phyloP scores from a whole-genome alignment of 805 yeast genomes.

The Zygosaccharomyces rouxii region DNA sequence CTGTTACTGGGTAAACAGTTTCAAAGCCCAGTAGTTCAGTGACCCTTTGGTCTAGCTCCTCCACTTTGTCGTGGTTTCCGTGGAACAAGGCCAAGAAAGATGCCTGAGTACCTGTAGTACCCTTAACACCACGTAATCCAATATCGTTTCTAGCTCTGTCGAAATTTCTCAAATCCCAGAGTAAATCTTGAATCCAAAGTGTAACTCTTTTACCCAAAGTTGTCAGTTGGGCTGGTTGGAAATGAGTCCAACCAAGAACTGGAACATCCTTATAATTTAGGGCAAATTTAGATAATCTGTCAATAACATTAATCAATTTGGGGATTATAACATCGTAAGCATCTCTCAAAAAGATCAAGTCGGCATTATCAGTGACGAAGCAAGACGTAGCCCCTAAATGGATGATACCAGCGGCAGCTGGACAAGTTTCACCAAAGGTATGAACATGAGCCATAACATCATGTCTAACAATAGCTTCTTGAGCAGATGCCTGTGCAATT shows the following conservation, averaged over 20 bases:
- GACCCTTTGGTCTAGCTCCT: conserved; percentile 83
- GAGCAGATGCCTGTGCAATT: conserved; percentile 79
- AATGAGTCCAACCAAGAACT: conserved; percentile 98
- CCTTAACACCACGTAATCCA: conserved; percentile 97
- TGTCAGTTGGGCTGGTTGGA: conserved; percentile 98
- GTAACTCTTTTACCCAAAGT: conserved; percentile 98
- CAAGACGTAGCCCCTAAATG: conserved; percentile 98
- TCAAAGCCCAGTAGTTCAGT: conserved; percentile 91
- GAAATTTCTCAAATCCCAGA: conserved; percentile 97
- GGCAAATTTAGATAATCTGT: conserved; percentile 85
- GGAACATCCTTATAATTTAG: conserved; percentile 91
- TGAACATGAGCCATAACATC: conserved; percentile 99
- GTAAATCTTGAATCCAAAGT: conserved; percentile 93
- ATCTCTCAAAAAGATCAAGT: conserved; percentile 90
- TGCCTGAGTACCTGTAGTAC: conserved; percentile 98
- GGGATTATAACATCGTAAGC: conserved; percentile 92
- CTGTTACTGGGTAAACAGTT: conserved; percentile 94
- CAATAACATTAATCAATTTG: conserved; percentile 91
- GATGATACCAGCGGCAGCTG: conserved; percentile 95
- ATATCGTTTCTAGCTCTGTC: conserved; percentile 93
- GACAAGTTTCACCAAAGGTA: conserved; percentile 86
- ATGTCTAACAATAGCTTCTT: conserved; percentile 97
- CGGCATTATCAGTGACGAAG: conserved; percentile 97
- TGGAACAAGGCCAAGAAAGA: conserved; percentile 93
- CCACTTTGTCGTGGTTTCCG: conserved; percentile 96